Percentiles rank a stretch among this genome's conserved stretches.
Evolutionary conservation across 495 filamentous ascomycete genomes (phyloP).

Genomic region (Daldinia vernicosa): DNA sequence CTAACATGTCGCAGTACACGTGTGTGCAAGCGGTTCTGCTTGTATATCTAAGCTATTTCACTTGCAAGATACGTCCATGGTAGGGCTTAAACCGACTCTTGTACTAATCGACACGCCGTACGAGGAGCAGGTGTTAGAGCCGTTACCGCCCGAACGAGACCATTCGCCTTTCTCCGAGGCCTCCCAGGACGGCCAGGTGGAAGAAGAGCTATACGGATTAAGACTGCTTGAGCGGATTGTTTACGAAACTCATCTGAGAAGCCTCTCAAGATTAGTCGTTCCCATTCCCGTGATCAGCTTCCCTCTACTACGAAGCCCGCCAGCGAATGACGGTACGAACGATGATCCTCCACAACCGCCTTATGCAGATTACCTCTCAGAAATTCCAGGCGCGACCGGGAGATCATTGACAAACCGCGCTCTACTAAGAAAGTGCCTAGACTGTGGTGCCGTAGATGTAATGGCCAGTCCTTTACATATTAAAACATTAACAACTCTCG

Average conservation of each 20-base stretch:
- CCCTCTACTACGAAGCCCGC: slow-evolving; percentile 40
- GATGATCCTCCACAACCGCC: slow-evolving; percentile 45
- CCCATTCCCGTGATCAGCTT: slow-evolving; percentile 71
- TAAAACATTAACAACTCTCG: slow-evolving; percentile 74
- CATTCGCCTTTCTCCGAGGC: slow-evolving; percentile 48
- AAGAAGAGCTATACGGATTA: slow-evolving; percentile 71
- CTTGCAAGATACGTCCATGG: slow-evolving; percentile 69
- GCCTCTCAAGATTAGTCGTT: slow-evolving; percentile 75
- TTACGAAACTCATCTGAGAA: slow-evolving; percentile 73
- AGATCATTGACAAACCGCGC: slow-evolving; percentile 53
- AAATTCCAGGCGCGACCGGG: slow-evolving; percentile 34
- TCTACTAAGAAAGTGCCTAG: slow-evolving; percentile 71
- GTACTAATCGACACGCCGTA: slow-evolving; percentile 77
- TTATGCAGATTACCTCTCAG: slow-evolving; percentile 29
- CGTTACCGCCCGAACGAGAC: slow-evolving; percentile 52
- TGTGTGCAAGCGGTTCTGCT: slow-evolving; percentile 74
- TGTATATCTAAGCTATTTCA: slow-evolving; percentile 75
- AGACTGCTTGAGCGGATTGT: slow-evolving; percentile 73
- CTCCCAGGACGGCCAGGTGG: slow-evolving; percentile 49
- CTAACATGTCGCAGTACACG: slow-evolving; percentile 67
- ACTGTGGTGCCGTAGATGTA: slow-evolving; percentile 87
- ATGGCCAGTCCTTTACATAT: slow-evolving; percentile 77
- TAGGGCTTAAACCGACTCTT: slow-evolving; percentile 73
- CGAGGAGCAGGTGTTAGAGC: slow-evolving; percentile 56
- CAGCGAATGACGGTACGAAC: slow-evolving; percentile 44